Conservation (phyloP, 495 filamentous ascomycete species). For the Patellaria atrata region DNA sequence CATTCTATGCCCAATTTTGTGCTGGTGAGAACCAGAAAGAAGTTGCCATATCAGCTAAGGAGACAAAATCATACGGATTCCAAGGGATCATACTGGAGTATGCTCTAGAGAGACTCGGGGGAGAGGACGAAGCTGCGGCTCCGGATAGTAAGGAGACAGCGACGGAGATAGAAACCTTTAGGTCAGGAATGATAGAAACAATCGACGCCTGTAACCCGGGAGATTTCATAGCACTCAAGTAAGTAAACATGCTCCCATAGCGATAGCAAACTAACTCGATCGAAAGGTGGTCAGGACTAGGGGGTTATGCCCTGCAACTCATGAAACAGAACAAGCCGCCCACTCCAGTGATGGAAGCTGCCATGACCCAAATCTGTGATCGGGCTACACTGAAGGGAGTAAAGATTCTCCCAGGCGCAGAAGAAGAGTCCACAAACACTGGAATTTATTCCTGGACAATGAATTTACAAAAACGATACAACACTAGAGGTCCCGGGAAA, state of each 20-base stretch:
- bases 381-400: slow-evolving; percentile 57
- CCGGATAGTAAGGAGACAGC: slow-evolving; percentile 23
- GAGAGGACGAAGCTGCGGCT: slow-evolving; percentile 29
- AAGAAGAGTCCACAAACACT: slow-evolving; percentile 65
- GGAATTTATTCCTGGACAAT: slow-evolving; percentile 82
- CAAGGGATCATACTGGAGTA: slow-evolving; percentile 67
- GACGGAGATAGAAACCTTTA: slow-evolving; percentile 58
- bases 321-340: slow-evolving; percentile 46
- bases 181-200: slow-evolving; percentile 58
- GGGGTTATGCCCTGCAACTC: slow-evolving; percentile 52
- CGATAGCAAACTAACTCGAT: slow-evolving; percentile 5
- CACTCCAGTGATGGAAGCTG: slow-evolving; percentile 44
- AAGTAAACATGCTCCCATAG: slow-evolving; percentile 18
- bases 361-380: slow-evolving; percentile 64
- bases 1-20: slow-evolving; percentile 78
- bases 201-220: slow-evolving; percentile 57
- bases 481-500: slow-evolving; percentile 37
- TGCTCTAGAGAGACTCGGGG: slow-evolving; percentile 55
- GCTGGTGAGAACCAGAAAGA: slow-evolving; percentile 53
- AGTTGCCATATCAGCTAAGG: slow-evolving; percentile 36
- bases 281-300: slow-evolving; percentile 72
- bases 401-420: slow-evolving; percentile 74
- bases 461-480: slow-evolving; percentile 61
- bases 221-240: slow-evolving; percentile 83
- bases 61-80: slow-evolving; percentile 52